Base-by-base conservation (phyloP, 2,329 filamentous ascomycete genomes). In the Chaetomium globosum region DNA sequence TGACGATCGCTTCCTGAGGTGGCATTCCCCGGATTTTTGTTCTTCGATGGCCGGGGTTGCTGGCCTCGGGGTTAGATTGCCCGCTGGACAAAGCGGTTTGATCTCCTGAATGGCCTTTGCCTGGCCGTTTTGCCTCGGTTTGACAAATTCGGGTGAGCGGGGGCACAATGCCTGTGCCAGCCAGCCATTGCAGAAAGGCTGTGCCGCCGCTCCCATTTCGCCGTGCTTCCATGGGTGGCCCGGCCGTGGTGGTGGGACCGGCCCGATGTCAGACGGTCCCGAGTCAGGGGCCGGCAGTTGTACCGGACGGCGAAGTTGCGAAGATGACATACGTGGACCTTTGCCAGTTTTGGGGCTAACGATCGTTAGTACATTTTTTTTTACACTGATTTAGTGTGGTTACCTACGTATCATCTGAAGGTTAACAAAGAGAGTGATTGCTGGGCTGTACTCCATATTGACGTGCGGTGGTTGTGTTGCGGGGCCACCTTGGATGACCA, bases 241-340 rank as follows among this genome's bases (percentile, higher is more conserved):
- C 28, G 64, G 64, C 30, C 59, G 39, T 36, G n/a, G 36, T 8
- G 19, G 54, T 28, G 54, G 49, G 59, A 26, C 64, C 46, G 48
- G 59, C 43, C 59, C 13, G 53, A 65, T 21, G 33, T 65, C 58
- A 65, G 58, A 65, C 63, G 48, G 19, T n/a, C 30, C 64, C 55
- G 64, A 65, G 64, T 65, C 64, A 61, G 46, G 53, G 13, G n/a
- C 33, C 55, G 33, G 28, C 36, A 21, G 21, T 36, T 28, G 23
- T 8, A 28, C 23, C 16, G 13, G 28, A 12, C 23, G 49, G 13
- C 8, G 4, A 5, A 26, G 36, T 5, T 39, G 1, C 16, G 13
- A 9, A 9, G 36, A 36, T 10, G 9, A 10, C 10, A 36, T 36
- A 10, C 12, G 12, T 36, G 9, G 5, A 13, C 9, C 9, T 13